Conservation (phyloP, 495 filamentous ascomycete genomes). For the Lasiosphaeriaceae sp. region DNA sequence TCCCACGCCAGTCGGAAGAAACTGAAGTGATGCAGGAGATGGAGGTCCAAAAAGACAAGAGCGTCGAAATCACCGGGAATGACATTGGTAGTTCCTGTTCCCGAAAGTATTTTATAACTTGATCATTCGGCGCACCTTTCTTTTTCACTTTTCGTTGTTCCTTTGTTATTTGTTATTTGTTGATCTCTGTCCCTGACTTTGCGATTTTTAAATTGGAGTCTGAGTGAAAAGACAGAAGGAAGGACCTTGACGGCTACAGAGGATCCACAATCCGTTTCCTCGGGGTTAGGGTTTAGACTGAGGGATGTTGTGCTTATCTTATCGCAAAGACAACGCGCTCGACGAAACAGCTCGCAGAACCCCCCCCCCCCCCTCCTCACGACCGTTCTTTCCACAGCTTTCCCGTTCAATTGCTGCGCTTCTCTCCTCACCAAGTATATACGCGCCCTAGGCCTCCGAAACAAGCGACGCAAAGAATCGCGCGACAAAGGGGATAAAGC, state of each 20-base stretch:
- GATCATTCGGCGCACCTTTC: too few species aligned
- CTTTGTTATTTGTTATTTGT: too few species aligned
- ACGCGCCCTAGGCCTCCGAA: background rate
- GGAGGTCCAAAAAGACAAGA: too few species aligned
- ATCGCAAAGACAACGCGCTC: background rate
- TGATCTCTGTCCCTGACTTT: too few species aligned
- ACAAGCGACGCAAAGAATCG: background rate
- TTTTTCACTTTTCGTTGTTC: too few species aligned
- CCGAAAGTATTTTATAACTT: too few species aligned
- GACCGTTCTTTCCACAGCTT: background rate
- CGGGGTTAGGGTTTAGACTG: background rate
- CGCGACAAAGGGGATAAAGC: background rate
- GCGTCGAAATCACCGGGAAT: too few species aligned
- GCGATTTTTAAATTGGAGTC: too few species aligned
- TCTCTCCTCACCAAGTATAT: background rate
- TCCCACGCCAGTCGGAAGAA: too few species aligned
- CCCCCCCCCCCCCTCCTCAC: background rate
- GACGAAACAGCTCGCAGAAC: background rate
- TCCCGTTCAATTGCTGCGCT: background rate
- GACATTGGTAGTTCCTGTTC: too few species aligned
- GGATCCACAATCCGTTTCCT: background rate
- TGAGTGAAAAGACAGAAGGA: background rate
- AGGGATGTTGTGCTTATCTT: background rate
- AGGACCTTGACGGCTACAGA: background rate
- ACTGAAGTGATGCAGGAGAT: too few species aligned